Base-by-base conservation (phyloP, 1,284 basidiomycete species). In the Ceratobasidium sp. region DNA sequence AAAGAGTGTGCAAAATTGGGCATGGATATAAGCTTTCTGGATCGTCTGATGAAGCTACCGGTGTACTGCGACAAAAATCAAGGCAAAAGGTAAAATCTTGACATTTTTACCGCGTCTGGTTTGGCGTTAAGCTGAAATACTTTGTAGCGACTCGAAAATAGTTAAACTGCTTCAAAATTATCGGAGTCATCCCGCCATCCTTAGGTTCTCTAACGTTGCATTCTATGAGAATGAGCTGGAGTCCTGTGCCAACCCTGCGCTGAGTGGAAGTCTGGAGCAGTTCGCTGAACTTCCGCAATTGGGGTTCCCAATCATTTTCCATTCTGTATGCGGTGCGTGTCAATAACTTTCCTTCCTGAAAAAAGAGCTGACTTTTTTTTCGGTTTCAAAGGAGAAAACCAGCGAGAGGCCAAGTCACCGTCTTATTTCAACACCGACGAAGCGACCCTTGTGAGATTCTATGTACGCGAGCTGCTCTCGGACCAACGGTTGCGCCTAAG, bases 371-470 rank as follows among this genome's bases (percentile, higher is more conserved):
- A 63, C 1, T 54, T 4, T 56, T 27, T 19, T 4, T 56, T 27
- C 11, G 43, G 48, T 24, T 4, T 29, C 9, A 14, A 43, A 76
- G 75, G 89, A 7, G 85, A 86, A 72, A 89, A 91, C 76, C 83
- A 85, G 48, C 85, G 88, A 13, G 89, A 91, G 78, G 85, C 84
- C 0, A 85, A 84, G 0, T 90, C 88, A 0, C 89, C 89, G 0
- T 90, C 89, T 0, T 90, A 89, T 81, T 90, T 90, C 81, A 91
- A 90, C 75, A 83, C 87, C 54, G 84, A 86, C 48, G 89, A 91
- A 78, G 84, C 84, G 0, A 80, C 84, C 0, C 82, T 86, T 65
- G 87, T 90, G 59, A 88, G 87, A 77, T 77, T 80, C 4, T 90
- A 90, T 76, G 81, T 85, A 8, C 68, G 80, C 61, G 66, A 74